Evolutionary conservation across 2,329 filamentous ascomycete species (phyloP).

Genomic region (Diaporthe sp.): DNA sequence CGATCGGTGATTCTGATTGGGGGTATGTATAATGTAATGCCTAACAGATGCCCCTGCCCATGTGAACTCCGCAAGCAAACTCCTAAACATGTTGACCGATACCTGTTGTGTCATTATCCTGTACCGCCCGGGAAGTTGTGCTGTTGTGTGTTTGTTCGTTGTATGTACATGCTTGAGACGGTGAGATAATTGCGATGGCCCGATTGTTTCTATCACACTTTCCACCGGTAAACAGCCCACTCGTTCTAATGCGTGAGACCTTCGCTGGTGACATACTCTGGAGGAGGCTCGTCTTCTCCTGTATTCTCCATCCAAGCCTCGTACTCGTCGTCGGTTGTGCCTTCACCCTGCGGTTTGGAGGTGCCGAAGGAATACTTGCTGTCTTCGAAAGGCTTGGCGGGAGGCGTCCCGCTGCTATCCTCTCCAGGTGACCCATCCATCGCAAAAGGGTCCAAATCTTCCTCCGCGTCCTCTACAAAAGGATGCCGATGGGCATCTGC

Average conservation of each 20-base stretch:
- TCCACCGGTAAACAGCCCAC: neutral
- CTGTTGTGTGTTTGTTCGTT: constrained; percentile 20
- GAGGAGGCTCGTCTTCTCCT: constrained; percentile 35
- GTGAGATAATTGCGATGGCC: neutral
- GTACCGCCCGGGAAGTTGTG: constrained; percentile 1
- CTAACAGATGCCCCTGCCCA: neutral
- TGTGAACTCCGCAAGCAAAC: neutral
- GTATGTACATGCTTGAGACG: constrained; percentile 19
- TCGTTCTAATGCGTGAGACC: constrained; percentile 15
- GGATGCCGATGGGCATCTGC: constrained; percentile 47
- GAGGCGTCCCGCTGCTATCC: constrained; percentile 26
- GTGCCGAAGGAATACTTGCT: neutral
- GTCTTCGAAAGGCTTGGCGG: constrained; percentile 26
- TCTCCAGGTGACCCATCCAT: constrained; percentile 19
- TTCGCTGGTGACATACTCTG: constrained; percentile 27
- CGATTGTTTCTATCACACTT: neutral
- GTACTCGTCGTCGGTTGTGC: constrained; percentile 59
- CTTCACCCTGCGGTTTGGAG: constrained; percentile 46
- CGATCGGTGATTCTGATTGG: constrained; percentile 23
- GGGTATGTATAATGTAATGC: constrained; percentile 30
- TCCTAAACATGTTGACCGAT: neutral
- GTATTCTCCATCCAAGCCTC: constrained; percentile 42
- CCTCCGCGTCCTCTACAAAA: constrained; percentile 53
- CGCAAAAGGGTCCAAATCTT: constrained; percentile 34
- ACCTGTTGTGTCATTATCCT: constrained; percentile 24